Base-by-base conservation (phyloP, 139 green algal genomes). In the Eudorina sp. region DNA sequence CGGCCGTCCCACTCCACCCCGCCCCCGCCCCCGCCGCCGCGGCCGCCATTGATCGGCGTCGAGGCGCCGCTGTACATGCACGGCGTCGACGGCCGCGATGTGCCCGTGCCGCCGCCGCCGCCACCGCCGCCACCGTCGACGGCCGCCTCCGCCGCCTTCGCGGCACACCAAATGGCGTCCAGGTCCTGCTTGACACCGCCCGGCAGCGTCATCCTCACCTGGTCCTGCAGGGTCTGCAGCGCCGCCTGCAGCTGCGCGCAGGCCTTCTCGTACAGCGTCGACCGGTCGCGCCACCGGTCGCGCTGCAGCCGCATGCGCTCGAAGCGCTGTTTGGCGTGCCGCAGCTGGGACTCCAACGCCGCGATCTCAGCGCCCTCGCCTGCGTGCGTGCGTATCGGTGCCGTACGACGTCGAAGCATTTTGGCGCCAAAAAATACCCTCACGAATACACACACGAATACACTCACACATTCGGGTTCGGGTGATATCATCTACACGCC, bases 231-330 rank as follows among this genome's bases (percentile, higher is more conserved):
- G 18, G 60, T 76, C 45, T 60, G 60, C n/a, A 86, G 80, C 41
- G 80, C 80, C 41, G 80, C 80, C 45, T 86, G 80, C 60, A 86
- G 80, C 80, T 86, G 80, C 27, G 80, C 80, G 41, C 60, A 77
- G 13, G 80, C 80, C 43, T 46, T 53, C 82, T 88, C 82, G 82
- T 80, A 80, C 23, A 88, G 64, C 46, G 53, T 11, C 21, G 46
- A 88, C 9, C 82, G 60, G 45, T 88, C 82, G 34, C 82, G 82
- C 82, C 82, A 88, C 38, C 82, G 60, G 82, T 88, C 82, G 2
- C 82, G 45, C 82, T 80, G 66, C 66, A 80, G 66, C 64, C 45
- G 64, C 64, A 88, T 53, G 41, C 82, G 82, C 82, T 88, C 82
- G 82, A 53, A 79, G 82, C 82, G 82, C 82, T 88, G 82, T 34